Percentiles rank a stretch among this genome's conserved stretches.
These are phyloP conservation scores for Vaccinium corymbosum DNA, from an alignment of 148 eudicot species.

Conservation along the genomic window DNA sequence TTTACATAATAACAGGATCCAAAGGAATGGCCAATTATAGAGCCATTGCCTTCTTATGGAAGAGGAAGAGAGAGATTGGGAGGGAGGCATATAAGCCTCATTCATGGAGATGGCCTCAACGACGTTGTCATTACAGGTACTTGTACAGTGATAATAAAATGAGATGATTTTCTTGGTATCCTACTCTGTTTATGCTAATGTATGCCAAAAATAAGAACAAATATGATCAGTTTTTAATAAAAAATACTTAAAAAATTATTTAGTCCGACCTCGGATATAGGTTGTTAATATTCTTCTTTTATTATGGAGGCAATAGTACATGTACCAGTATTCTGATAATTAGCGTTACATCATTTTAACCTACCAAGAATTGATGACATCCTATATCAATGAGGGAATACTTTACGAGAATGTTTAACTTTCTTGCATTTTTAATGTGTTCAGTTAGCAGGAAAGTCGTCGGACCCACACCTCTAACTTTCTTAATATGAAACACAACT, in stretches of 20 bases:
- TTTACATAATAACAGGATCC: constrained; percentile 61
- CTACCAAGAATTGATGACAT: background rate
- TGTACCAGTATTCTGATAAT: background rate
- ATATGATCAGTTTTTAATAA: no score
- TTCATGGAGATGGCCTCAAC: constrained; percentile 75
- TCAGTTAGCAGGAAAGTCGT: no score
- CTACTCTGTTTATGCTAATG: background rate
- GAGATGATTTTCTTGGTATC: background rate
- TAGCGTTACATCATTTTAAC: background rate
- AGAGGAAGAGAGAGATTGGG: constrained; percentile 96
- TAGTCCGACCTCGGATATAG: background rate
- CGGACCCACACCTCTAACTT: no score
- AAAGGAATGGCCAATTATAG: constrained; percentile 91
- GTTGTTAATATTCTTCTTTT: background rate
- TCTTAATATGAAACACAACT: no score
- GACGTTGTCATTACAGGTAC: constrained; percentile 93
- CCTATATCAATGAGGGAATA: background rate
- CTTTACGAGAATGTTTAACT: no score
- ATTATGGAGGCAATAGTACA: background rate
- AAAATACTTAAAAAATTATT: no score
- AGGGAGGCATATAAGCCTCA: constrained; percentile 90
- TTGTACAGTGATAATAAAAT: background rate
- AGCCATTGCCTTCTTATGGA: constrained; percentile 94
- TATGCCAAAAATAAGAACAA: background rate
- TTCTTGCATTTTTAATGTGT: no score